These are phyloP conservation scores for Linum lewisii DNA, from an alignment of 345 rosid species.

Conservation along the genomic window DNA sequence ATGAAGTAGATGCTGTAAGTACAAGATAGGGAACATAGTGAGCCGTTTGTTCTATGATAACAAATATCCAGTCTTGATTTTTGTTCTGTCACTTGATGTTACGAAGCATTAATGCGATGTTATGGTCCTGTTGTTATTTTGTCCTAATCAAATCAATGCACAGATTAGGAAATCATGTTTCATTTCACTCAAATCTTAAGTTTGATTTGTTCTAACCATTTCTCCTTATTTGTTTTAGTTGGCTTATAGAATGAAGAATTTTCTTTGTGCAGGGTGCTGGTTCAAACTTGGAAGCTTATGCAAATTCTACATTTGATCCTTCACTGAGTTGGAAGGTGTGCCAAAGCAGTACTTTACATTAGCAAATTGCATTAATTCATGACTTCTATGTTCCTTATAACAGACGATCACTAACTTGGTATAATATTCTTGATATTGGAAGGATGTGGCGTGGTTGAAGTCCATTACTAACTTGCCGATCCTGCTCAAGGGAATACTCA, in stretches of 20 bases:
- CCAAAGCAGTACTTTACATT: background rate
- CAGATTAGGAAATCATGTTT: no score
- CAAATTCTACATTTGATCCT: constrained; percentile 41
- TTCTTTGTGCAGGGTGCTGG: constrained; percentile 39
- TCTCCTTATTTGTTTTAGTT: background rate
- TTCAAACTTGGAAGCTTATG: constrained; percentile 45
- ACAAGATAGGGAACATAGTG: background rate
- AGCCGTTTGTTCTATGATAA: background rate
- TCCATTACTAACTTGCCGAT: constrained; percentile 70
- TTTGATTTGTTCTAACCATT: background rate
- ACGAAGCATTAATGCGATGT: no score
- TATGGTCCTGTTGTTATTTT: no score
- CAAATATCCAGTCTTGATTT: no score
- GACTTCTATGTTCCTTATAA: background rate
- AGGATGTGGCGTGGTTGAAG: constrained; percentile 77
- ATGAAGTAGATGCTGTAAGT: constrained; percentile 45
- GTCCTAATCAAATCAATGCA: no score
- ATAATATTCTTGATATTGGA: constrained; percentile 16
- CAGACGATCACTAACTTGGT: background rate
- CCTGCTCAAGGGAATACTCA: constrained; percentile 67
- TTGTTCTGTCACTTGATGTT: no score
- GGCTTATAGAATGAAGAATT: background rate
- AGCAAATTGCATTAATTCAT: background rate
- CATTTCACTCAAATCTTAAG: background rate
- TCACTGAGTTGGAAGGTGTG: constrained; percentile 71